Conservation (phyloP, 176 grass and related monocot genomes). For the Elaeis guineensis region DNA sequence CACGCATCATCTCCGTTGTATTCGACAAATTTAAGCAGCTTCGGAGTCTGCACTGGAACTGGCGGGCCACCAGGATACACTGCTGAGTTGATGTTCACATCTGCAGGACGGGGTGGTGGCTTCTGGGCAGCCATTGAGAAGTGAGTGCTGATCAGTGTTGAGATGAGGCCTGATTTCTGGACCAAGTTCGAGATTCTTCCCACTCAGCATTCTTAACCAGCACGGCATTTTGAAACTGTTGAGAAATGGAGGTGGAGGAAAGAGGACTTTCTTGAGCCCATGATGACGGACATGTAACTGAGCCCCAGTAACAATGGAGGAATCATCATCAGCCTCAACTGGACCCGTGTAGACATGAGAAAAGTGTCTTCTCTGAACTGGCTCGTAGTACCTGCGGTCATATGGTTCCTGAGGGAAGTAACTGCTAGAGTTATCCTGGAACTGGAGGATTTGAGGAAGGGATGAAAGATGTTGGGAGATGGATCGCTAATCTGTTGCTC, state of each 20-base stretch:
- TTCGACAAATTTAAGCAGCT: conserved; percentile 88
- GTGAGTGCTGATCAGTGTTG: conserved; percentile 88
- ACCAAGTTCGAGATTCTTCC: conserved; percentile 78
- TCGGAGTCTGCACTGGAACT: conserved; percentile 60
- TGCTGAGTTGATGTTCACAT: conserved; percentile 89
- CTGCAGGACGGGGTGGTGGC: conserved; percentile 44
- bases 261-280: conserved; percentile 84
- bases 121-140: conserved; percentile 69
- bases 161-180: conserved; percentile 92
- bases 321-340: conserved; percentile 64
- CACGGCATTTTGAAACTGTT: conserved; percentile 42
- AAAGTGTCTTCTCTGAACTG: conserved; percentile 77
- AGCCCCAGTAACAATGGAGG: conserved; percentile 68
- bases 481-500: conserved; percentile 89
- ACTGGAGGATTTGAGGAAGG: conserved; percentile 76
- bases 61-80: conserved; percentile 86
- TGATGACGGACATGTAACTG: conserved; percentile 55
- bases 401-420: conserved; percentile 29
- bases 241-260: conserved; percentile 73
- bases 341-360: conserved; percentile 89
- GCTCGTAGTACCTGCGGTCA: conserved; percentile 73
- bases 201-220: conserved; percentile 51
- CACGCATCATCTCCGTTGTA: conserved; percentile 68
- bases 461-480: conserved; percentile 90
- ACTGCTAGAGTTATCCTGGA: conserved; percentile 49